phyloP scores from a whole-genome alignment of 345 rosid genomes.

The Pistacia atlantica region DNA sequence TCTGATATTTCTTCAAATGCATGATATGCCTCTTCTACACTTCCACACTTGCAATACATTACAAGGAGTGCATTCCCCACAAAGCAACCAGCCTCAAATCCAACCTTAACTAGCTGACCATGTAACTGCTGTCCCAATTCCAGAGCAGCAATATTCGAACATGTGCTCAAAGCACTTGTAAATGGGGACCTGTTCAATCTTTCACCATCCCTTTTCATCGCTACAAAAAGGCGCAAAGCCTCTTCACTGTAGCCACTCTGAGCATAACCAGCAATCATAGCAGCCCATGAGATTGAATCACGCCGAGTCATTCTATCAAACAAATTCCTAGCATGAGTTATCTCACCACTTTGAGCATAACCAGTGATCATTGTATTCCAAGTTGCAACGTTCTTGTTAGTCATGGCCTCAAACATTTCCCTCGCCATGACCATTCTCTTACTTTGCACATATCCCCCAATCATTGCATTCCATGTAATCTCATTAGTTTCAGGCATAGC shows the following conservation, averaged over 20 bases:
- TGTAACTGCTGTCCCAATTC: conserved; percentile 75
- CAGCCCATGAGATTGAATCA: conserved; percentile 74
- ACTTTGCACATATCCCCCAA: conserved; percentile 65
- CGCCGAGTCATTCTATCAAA: conserved; percentile 59
- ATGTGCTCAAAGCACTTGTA: conserved; percentile 61
- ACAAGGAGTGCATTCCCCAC: conserved; percentile 72
- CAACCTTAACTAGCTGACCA: conserved; percentile 62
- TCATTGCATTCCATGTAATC: conserved; percentile 75
- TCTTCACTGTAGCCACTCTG: conserved; percentile 57
- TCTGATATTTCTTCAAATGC: conserved; percentile 58
- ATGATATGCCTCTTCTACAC: conserved; percentile 61
- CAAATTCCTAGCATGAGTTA: conserved; percentile 43
- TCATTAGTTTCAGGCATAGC: conserved; percentile 58
- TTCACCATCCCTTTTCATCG: conserved; percentile 69
- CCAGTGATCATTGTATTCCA: conserved; percentile 82
- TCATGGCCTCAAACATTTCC: conserved; percentile 64
- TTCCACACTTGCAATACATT: conserved; percentile 77
- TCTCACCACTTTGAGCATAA: conserved; percentile 53
- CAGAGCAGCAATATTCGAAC: conserved; percentile 62
- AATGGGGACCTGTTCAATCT: conserved; percentile 61
- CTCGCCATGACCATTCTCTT: conserved; percentile 57
- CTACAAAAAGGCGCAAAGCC: conserved; percentile 49
- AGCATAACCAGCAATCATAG: conserved; percentile 71
- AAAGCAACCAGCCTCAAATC: conserved; percentile 58
- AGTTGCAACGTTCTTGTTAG: conserved; percentile 46